Evolutionary conservation across 2,329 filamentous ascomycete genomes (phyloP), one percentile per base, ranked within the genome.

Genomic region (Daldinia eschscholtzii): DNA sequence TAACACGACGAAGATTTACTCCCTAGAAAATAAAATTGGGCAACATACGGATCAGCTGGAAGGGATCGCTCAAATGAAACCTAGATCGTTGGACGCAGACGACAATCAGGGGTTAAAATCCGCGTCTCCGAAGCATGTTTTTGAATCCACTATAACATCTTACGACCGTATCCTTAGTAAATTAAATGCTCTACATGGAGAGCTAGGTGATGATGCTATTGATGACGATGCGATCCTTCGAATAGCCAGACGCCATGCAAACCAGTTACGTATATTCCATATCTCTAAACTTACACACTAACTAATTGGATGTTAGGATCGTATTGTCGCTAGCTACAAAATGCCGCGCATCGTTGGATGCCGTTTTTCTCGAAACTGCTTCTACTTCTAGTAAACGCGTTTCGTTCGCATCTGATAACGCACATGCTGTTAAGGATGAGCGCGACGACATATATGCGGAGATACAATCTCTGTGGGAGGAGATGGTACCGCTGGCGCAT

Each of bases 381-480:
- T 4, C 39, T 15, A 67, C 62, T 2, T 70, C 72, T 41, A 67
- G 59, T 13, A 63, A 57, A 12, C 61, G 57, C 20, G 52, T 44
- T 4, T 46, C 62, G 12, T 53, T 26, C 7, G 13, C 20, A 18
- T 33, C 64, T 13, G 52, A 57, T 1, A 41, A 69, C 48, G 50
- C 56, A 20, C 63, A 50, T 37, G 70, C 67, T 3, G 56, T 72
- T 2, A 61, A 72, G 12, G 68, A 74, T 5, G 76, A 77, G 57
- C 67, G 72, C 23, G 42, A 59, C 6, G 75, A 73, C 1, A 69
- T 79, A 10, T 39, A 73, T 15, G 72, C 73, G 10, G 78, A 79
- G 35, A 78, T 79, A 42, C 73, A 76, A 26, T 78, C 76, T 28
- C 70, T 79, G 1, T 78, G 76, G 78, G 78, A 79, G 41, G 78